phyloP scores from a whole-genome alignment of 192 early-diverging fungal genomes.

The Podila epicladia region DNA sequence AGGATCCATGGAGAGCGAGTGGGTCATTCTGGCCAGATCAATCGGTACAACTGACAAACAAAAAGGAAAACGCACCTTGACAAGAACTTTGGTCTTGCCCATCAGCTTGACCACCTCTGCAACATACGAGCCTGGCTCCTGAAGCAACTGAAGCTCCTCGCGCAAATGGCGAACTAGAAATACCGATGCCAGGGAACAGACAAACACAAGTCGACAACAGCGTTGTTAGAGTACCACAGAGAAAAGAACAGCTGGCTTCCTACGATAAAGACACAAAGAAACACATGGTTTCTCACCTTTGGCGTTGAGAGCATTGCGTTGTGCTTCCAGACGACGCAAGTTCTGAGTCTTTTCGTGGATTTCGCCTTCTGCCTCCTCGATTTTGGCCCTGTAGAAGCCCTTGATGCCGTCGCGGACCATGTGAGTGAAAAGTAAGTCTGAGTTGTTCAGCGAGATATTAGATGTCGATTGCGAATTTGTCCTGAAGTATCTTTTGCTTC shows the following conservation, averaged over 20 bases:
- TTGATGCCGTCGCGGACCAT: slow-evolving; percentile 73
- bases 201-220: not conserved
- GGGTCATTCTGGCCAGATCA: not conserved
- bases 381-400: slow-evolving; percentile 80
- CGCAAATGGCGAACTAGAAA: slow-evolving; percentile 88
- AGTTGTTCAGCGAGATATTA: not conserved
- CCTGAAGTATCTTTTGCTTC: no score
- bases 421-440: not conserved
- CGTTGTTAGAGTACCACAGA: not conserved
- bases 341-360: slow-evolving; percentile 94
- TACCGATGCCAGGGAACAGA: not conserved
- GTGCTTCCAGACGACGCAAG: slow-evolving; percentile 97
- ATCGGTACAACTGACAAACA: not conserved
- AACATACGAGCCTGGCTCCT: slow-evolving; percentile 96
- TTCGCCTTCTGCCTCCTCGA: slow-evolving; percentile 88
- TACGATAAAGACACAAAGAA: not conserved
- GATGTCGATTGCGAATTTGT: no score
- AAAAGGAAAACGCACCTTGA: slow-evolving; percentile 65
- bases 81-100: slow-evolving; percentile 95
- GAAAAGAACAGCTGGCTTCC: not conserved
- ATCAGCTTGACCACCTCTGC: slow-evolving; percentile 99
- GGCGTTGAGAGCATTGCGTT: slow-evolving; percentile 96
- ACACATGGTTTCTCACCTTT: slow-evolving; percentile 70
- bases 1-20: not conserved
- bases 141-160: slow-evolving; percentile 96